Conservation (phyloP, 2,329 filamentous ascomycete species). For the Meredithiella fracta region DNA sequence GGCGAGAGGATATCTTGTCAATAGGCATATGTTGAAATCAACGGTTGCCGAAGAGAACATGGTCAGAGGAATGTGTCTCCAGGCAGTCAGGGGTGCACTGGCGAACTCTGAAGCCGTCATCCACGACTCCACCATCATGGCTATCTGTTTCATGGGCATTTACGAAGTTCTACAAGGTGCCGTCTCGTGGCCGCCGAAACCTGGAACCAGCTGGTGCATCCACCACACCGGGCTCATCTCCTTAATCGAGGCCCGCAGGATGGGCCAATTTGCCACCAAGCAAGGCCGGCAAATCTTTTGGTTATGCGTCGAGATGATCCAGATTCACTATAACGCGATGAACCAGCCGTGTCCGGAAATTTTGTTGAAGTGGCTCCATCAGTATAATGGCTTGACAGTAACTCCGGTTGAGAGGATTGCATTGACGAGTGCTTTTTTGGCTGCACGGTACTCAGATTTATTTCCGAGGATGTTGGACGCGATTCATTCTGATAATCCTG, state of each 20-base stretch:
- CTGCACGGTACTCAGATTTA: slow-evolving; percentile 5
- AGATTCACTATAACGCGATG: slow-evolving; percentile 12
- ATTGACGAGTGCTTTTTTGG: slow-evolving; percentile 5
- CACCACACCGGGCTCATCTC: slow-evolving; percentile 10
- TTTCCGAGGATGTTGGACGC: slow-evolving; percentile 9
- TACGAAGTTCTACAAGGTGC: slow-evolving; percentile 12
- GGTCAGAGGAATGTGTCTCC: slow-evolving; percentile 8
- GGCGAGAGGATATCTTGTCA: slow-evolving; percentile 11
- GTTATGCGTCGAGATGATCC: slow-evolving; percentile 12
- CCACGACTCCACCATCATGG: slow-evolving; percentile 11
- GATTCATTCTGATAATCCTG: background rate
- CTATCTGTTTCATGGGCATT: slow-evolving; percentile 12
- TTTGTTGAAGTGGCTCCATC: slow-evolving; percentile 10
- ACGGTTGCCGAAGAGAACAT: background rate
- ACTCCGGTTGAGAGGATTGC: background rate
- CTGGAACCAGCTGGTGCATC: slow-evolving; percentile 6
- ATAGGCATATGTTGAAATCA: slow-evolving; percentile 3
- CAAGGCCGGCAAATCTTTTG: slow-evolving; percentile 12
- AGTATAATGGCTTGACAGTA: slow-evolving; percentile 6
- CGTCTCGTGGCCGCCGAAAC: slow-evolving; percentile 10
- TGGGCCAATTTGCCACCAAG: slow-evolving; percentile 6
- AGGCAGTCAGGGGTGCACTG: slow-evolving; percentile 8
- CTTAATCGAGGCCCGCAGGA: slow-evolving; percentile 9
- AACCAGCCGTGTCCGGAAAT: slow-evolving; percentile 4
- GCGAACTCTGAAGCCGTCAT: background rate